These are phyloP conservation scores for Leccinum pellstonianum DNA, from an alignment of 768 basidiomycete genomes.

Conservation along the genomic window DNA sequence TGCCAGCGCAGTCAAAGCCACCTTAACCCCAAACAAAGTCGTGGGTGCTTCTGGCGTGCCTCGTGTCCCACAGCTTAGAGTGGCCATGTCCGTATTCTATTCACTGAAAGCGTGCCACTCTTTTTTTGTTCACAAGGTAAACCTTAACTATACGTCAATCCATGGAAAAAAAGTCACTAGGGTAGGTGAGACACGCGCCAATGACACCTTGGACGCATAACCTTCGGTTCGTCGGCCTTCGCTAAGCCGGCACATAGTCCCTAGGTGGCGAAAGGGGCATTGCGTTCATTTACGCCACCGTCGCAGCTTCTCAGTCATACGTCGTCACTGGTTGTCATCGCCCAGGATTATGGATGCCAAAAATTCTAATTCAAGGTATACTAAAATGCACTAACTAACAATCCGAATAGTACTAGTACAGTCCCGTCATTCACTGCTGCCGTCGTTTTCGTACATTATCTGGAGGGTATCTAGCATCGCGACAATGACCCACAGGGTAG, in stretches of 20 bases:
- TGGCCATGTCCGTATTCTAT: constrained; percentile 2
- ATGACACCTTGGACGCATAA: constrained; percentile 13
- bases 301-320: constrained; percentile 1
- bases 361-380: constrained; percentile 39
- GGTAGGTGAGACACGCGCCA: constrained; percentile 17
- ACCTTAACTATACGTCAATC: constrained; percentile 20
- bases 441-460: constrained; percentile 29
- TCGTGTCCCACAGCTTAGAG: constrained; percentile 20
- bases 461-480: constrained; percentile 35
- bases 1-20: constrained; percentile 6
- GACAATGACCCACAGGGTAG: constrained; percentile 25
- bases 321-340: background rate
- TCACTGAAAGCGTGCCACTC: constrained; percentile 6
- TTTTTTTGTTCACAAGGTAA: constrained; percentile 13
- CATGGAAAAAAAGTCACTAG: constrained; percentile 18
- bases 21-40: constrained; percentile 27
- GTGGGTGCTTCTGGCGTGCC: constrained; percentile 29
- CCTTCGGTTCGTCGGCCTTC: constrained; percentile 15
- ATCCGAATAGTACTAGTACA: constrained; percentile 34
- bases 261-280: constrained; percentile 23
- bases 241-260: constrained; percentile 16
- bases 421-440: constrained; percentile 30
- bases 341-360: constrained; percentile 17
- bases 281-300: constrained; percentile 17
- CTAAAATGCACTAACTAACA: constrained; percentile 32